Conservation (phyloP, 1,139 yeast species). For the Hemisphaericaspora lyxosophila region DNA sequence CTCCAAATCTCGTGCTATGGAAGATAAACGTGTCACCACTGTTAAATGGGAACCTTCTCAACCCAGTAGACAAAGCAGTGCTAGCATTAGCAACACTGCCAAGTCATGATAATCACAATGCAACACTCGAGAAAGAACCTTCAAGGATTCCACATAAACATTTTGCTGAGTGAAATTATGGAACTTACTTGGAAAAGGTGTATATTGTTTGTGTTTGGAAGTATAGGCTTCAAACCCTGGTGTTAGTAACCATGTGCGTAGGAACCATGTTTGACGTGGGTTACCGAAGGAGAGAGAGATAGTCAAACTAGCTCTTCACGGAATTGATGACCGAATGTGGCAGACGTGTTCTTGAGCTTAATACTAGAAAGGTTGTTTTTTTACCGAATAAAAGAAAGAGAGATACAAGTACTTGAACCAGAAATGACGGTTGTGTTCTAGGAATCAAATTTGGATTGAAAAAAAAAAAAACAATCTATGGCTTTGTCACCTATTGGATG, state of each 20-base stretch:
- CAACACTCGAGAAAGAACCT: conserved; percentile 35
- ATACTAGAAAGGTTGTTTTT: too few species aligned
- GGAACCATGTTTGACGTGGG: conserved; percentile 46
- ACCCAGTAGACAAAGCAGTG: conserved; percentile 54
- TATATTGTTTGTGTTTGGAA: conserved; percentile 24
- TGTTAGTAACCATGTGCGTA: conserved; percentile 49
- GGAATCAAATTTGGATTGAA: too few species aligned
- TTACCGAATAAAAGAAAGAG: background rate
- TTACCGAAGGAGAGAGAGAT: background rate
- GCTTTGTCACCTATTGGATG: too few species aligned
- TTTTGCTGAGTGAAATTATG: conserved; percentile 19
- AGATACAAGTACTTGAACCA: too few species aligned
- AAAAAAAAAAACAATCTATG: too few species aligned
- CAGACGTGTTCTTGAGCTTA: conserved; percentile 1
- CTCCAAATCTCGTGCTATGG: conserved; percentile 53
- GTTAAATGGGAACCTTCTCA: conserved; percentile 51
- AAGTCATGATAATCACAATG: conserved; percentile 42
- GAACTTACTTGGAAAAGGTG: conserved; percentile 42
- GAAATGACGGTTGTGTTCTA: too few species aligned
- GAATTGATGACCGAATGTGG: background rate
- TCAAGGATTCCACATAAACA: conserved; percentile 28
- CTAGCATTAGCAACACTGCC: conserved; percentile 62
- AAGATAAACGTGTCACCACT: conserved; percentile 53
- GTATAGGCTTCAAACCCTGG: conserved; percentile 28
- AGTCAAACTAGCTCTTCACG: conserved; percentile 22